These are phyloP conservation scores for Podospora appendiculata DNA, from an alignment of 495 filamentous ascomycete species.

Conservation along the genomic window DNA sequence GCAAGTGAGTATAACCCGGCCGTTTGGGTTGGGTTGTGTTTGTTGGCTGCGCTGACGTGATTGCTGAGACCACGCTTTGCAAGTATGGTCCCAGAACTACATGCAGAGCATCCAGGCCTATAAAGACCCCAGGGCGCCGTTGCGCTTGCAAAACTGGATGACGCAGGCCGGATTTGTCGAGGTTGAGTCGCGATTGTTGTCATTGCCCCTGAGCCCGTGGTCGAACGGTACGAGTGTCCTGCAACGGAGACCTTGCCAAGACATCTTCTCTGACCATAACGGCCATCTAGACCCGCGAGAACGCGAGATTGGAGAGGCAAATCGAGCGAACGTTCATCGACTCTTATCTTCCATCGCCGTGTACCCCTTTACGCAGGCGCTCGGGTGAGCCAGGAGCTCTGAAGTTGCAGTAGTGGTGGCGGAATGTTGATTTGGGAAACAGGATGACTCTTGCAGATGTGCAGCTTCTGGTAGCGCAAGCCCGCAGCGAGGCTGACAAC, in stretches of 20 bases:
- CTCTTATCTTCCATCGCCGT: conserved; percentile 54
- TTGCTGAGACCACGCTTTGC: conserved; percentile 53
- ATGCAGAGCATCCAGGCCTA: conserved; percentile 55
- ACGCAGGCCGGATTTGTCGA: conserved; percentile 64
- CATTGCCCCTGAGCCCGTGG: conserved; percentile 69
- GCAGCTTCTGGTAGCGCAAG: conserved; percentile 55
- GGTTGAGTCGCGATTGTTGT: conserved; percentile 61
- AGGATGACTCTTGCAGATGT: conserved; percentile 59
- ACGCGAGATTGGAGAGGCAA: conserved; percentile 53
- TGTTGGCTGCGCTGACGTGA: conserved; percentile 3
- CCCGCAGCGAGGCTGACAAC: conserved; percentile 59
- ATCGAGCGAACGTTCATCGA: conserved; percentile 52
- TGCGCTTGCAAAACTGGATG: conserved; percentile 55
- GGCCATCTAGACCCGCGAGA: conserved; percentile 48
- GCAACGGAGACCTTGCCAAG: too few species aligned
- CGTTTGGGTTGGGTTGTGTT: neutral
- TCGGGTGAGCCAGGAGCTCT: conserved; percentile 25
- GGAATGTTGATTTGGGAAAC: conserved; percentile 26
- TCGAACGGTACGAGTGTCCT: conserved; percentile 47
- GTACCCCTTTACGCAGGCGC: conserved; percentile 49
- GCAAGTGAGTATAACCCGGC: conserved; percentile 33
- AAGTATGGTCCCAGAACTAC: conserved; percentile 65
- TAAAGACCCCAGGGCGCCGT: conserved; percentile 65
- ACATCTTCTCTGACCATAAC: neutral
- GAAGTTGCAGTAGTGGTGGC: conserved; percentile 5